Conservation (phyloP, 225 moss, liverwort and hornwort genomes). For the Physcomitrellopsis africana region DNA sequence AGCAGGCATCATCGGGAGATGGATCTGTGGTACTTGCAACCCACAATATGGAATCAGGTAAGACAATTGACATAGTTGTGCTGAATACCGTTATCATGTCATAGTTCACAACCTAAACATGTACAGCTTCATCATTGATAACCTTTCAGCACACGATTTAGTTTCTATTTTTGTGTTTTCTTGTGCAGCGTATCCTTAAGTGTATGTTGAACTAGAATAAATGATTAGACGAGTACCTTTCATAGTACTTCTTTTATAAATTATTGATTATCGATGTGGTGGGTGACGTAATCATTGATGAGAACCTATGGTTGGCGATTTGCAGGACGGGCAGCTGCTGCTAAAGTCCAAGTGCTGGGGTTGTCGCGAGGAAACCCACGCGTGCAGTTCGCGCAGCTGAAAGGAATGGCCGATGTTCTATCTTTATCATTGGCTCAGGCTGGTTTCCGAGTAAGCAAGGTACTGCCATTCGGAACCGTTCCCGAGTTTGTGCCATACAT, state of each 20-base stretch:
- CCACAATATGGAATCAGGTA: constrained; percentile 87
- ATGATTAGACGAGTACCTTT: not conserved
- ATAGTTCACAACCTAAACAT: not conserved
- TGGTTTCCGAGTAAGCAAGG: constrained; percentile 91
- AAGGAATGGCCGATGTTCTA: constrained; percentile 94
- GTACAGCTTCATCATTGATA: not conserved
- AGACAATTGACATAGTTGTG: not conserved
- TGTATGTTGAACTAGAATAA: not conserved
- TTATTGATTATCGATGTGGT: not conserved
- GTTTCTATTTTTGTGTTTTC: no score
- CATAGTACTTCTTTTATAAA: not conserved
- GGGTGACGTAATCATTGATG: not conserved
- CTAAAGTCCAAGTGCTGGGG: constrained; percentile 68
- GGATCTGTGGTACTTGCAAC: constrained; percentile 77
- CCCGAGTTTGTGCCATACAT: constrained; percentile 78
- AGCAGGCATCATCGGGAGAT: constrained; percentile 56
- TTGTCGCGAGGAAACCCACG: constrained; percentile 63
- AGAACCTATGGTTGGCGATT: constrained; percentile 19
- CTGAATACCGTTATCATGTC: not conserved
- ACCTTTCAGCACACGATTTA: no score
- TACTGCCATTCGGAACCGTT: constrained; percentile 79
- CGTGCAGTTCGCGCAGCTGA: constrained; percentile 88
- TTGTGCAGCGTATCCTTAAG: no score
- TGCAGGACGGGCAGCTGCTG: constrained; percentile 69
- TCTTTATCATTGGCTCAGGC: constrained; percentile 76